These are phyloP conservation scores for Phycomyces nitens DNA, from an alignment of 192 early-diverging fungal species.

Conservation along the genomic window DNA sequence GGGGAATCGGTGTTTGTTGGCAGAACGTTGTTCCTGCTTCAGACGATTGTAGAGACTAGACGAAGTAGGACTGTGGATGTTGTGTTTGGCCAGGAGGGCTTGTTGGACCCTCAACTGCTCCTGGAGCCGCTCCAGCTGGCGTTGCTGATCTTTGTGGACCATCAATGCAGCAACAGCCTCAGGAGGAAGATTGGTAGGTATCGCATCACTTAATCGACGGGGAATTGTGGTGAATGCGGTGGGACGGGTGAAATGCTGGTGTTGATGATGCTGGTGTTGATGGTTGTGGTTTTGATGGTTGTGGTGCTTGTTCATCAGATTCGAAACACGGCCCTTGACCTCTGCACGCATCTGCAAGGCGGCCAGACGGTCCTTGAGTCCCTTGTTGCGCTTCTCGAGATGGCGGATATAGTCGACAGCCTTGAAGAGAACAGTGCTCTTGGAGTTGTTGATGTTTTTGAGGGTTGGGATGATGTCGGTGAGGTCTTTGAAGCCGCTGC, in stretches of 20 bases:
- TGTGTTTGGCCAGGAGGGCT: background rate
- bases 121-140: background rate
- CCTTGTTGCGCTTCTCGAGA: slow-evolving; percentile 54
- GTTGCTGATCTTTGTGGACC: slow-evolving; percentile 11
- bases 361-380: slow-evolving; percentile 15
- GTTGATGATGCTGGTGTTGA: background rate
- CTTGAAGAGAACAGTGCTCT: slow-evolving; percentile 64
- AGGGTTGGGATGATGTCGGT: slow-evolving; percentile 82
- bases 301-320: background rate
- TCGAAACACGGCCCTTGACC: slow-evolving; percentile 1
- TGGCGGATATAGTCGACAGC: slow-evolving; percentile 63
- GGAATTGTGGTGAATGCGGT: too few species aligned
- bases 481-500: slow-evolving; percentile 85
- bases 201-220: too few species aligned
- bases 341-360: slow-evolving; percentile 13
- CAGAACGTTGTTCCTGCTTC: background rate
- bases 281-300: background rate
- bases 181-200: too few species aligned
- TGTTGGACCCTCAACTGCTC: slow-evolving; percentile 15
- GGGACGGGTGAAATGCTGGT: background rate
- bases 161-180: background rate
- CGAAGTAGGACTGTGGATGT: background rate
- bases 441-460: slow-evolving; percentile 60
- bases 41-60: background rate
- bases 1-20: background rate